These are phyloP conservation scores for Leptomonas pyrrhocoris DNA, from an alignment of 208 protist species.

Conservation along the genomic window DNA sequence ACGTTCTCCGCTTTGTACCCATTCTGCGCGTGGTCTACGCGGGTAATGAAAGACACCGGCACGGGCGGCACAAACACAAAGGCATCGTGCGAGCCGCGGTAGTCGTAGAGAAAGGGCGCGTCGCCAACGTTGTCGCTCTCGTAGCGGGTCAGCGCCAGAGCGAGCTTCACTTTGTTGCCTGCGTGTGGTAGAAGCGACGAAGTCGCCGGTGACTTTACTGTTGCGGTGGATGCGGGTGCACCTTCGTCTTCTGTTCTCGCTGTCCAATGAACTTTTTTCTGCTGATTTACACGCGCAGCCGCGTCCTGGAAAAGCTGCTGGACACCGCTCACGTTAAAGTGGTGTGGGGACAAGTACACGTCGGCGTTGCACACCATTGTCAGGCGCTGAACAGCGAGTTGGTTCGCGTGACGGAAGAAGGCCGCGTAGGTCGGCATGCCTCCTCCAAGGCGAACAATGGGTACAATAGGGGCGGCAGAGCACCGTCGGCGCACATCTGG, in stretches of 20 bases:
- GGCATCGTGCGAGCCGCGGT: slow-evolving; percentile 88
- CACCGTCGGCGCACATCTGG: background rate
- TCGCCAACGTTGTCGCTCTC: slow-evolving; percentile 54
- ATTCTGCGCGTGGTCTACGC: slow-evolving; percentile 80
- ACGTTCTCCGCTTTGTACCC: slow-evolving; percentile 90
- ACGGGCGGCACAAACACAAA: slow-evolving; percentile 75
- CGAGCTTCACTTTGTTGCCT: slow-evolving; percentile 18
- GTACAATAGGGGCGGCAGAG: slow-evolving; percentile 33
- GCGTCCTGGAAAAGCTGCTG: slow-evolving; percentile 38
- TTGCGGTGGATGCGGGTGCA: no score
- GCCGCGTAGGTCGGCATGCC: slow-evolving; percentile 71
- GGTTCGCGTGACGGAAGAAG: slow-evolving; percentile 75
- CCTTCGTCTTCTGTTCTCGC: no score
- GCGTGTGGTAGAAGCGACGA: no score
- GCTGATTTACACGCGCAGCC: background rate
- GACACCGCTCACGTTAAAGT: slow-evolving; percentile 41
- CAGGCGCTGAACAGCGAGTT: slow-evolving; percentile 48
- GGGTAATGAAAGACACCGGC: slow-evolving; percentile 40
- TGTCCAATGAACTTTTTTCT: background rate
- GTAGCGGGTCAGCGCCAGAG: slow-evolving; percentile 77
- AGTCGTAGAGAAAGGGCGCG: slow-evolving; percentile 73
- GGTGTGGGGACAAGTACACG: slow-evolving; percentile 56
- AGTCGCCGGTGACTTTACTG: no score
- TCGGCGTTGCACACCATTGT: slow-evolving; percentile 90
- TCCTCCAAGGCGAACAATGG: slow-evolving; percentile 36